Percentiles rank a stretch among this genome's conserved stretches.
These are phyloP conservation scores for Cordyceps fumosorosea DNA, from an alignment of 2,329 filamentous ascomycete genomes.

Conservation along the genomic window DNA sequence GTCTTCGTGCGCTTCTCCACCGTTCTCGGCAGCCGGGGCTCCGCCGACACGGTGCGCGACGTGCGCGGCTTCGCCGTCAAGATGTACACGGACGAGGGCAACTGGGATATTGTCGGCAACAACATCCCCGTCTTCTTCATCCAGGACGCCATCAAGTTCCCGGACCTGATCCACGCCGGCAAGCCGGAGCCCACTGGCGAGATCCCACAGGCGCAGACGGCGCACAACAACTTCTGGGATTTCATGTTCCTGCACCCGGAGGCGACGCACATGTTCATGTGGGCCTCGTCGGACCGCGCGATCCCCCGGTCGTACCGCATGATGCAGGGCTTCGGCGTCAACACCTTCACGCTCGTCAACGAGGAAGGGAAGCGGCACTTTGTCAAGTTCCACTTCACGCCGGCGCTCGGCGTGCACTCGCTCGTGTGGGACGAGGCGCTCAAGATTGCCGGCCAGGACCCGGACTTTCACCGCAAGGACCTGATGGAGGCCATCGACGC, in stretches of 20 bases:
- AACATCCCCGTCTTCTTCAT: constrained; percentile 73
- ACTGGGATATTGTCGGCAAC: constrained; percentile 70
- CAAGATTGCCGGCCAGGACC: constrained; percentile 67
- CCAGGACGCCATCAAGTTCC: constrained; percentile 69
- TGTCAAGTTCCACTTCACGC: constrained; percentile 73
- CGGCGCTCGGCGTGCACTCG: constrained; percentile 67
- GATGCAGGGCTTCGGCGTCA: constrained; percentile 84
- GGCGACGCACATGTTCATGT: constrained; percentile 73
- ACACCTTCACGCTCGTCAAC: constrained; percentile 67
- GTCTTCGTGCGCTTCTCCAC: constrained; percentile 73
- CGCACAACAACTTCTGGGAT: constrained; percentile 75
- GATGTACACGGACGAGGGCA: constrained; percentile 67
- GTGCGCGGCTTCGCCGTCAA: constrained; percentile 68
- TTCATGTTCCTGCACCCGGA: constrained; percentile 63
- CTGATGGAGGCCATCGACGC: constrained; percentile 67
- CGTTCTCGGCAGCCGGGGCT: constrained; percentile 66
- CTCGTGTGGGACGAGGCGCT: constrained; percentile 75
- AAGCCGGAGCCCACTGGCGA: constrained; percentile 68
- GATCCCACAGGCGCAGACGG: constrained; percentile 62
- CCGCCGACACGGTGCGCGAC: constrained; percentile 76
- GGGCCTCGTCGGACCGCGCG: constrained; percentile 67
- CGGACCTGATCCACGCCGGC: constrained; percentile 54
- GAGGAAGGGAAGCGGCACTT: constrained; percentile 62
- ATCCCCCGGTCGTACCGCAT: constrained; percentile 72
- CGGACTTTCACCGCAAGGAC: constrained; percentile 77